A percentile compares a stretch with the other conserved stretches of the same genome.
These are phyloP conservation scores for Singerocomus rubriflavus DNA, from an alignment of 1,284 basidiomycete species.

Conservation along the genomic window DNA sequence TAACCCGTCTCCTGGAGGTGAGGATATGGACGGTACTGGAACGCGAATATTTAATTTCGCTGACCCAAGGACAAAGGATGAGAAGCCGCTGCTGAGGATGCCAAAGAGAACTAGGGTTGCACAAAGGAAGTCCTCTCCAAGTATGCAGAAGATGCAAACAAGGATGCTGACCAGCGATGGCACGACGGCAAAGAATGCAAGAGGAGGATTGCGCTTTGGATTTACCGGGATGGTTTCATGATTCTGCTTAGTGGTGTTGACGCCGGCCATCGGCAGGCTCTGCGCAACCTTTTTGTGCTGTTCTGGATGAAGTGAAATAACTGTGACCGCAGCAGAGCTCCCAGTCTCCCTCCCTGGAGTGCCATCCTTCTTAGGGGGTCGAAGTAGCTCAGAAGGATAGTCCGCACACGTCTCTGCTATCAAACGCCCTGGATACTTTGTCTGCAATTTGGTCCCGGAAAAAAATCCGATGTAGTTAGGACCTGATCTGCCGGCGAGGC, in stretches of 20 bases:
- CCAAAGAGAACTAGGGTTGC: constrained; percentile 32
- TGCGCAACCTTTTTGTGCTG: constrained; percentile 1
- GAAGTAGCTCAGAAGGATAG: not conserved
- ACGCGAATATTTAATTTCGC: constrained; percentile 21
- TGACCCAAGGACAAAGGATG: constrained; percentile 26
- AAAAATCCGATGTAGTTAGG: constrained; percentile 23
- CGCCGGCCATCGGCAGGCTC: not conserved
- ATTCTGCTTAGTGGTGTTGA: not conserved
- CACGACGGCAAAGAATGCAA: constrained; percentile 14
- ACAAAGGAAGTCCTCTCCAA: constrained; percentile 22
- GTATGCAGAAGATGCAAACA: constrained; percentile 14
- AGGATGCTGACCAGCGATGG: constrained; percentile 26
- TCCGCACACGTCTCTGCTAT: constrained; percentile 1
- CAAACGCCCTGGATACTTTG: constrained; percentile 25
- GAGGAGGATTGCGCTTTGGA: not conserved
- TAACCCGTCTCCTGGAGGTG: constrained; percentile 28
- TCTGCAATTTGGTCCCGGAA: constrained; percentile 27
- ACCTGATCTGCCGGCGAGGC: constrained; percentile 25
- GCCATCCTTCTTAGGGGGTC: constrained; percentile 5
- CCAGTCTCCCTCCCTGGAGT: constrained; percentile 16
- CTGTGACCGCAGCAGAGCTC: constrained; percentile 15
- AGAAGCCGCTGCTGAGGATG: constrained; percentile 25
- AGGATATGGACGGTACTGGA: constrained; percentile 21
- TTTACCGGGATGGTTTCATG: constrained; percentile 7
- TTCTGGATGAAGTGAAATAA: constrained; percentile 14